Evolutionary conservation across 768 basidiomycete species (phyloP), one percentile per base, ranked within the genome.

Genomic region (Nidularia sp.): DNA sequence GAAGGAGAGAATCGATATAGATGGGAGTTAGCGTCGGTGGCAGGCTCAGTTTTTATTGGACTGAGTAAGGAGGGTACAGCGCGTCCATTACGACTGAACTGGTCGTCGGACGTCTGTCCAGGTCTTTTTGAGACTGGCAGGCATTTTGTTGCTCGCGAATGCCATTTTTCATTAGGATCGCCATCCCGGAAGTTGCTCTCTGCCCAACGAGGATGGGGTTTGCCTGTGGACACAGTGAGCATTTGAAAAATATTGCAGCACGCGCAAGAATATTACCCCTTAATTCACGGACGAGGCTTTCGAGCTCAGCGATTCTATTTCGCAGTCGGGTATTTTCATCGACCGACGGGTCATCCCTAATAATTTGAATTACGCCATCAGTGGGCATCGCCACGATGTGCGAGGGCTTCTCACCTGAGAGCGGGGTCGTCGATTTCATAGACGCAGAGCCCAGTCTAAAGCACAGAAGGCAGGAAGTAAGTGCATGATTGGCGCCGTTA

Each of bases 391-490:
- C 12, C 25, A 13, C 46, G 25, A 47, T 31, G 12, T 10, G 15
- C 45, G 31, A 48, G 3, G 9, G 12, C 34, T 41, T 33, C 50
- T 52, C 57, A 89, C 90, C 88, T 78, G 35, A 88, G 70, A 7
- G 87, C 85, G 10, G 90, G 90, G 68, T 93, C 93, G 65, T 95
- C 93, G 57, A 95, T 89, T 64, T 96, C 93, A 59, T 96, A 96
- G 0, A 96, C 92, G 66, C 93, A 96, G 13, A 95, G 86, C 48
- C 93, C 93, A 18, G 93, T 95, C 90, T 93, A 59, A 15, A 29
- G 50, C 53, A 22, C 32, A 49, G 36, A 53, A 46, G 31, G 15
- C 33, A 43, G 29, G 29, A 36, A 35, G 15, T 34, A 15, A 32
- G 6, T 6, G 41, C 29, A 53, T 44, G 45, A 52, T 45, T 35